phyloP scores from a whole-genome alignment of 2,329 filamentous ascomycete species.

The Orbilia quercus region DNA sequence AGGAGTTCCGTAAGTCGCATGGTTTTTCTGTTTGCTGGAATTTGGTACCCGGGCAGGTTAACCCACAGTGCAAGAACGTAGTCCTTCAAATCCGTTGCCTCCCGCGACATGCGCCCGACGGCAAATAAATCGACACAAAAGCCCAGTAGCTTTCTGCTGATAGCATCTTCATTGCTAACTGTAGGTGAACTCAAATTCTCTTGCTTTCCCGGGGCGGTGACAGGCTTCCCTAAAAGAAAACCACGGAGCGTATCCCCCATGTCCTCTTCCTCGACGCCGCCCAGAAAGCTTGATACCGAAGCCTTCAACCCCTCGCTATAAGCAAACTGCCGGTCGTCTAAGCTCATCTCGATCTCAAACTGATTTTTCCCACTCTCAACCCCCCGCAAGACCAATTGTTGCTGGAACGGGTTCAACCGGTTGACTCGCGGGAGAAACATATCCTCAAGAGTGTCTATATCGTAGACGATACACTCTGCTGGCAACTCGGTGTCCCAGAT shows the following conservation, averaged over 20 bases:
- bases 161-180: background rate
- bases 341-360: background rate
- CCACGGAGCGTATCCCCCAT: background rate
- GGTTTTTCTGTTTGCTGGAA: background rate
- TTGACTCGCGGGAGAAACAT: background rate
- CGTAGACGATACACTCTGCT: background rate
- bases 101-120: conserved; percentile 1
- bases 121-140: conserved; percentile 11
- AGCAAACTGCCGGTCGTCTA: background rate
- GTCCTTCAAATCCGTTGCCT: conserved; percentile 6
- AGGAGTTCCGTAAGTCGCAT: background rate
- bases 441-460: background rate
- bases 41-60: background rate
- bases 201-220: background rate
- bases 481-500: conserved; percentile 7
- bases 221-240: background rate
- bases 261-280: background rate
- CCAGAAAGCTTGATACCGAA: conserved; percentile 3
- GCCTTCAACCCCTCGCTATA: conserved; percentile 1
- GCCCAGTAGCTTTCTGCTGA: background rate
- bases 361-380: background rate
- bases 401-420: background rate
- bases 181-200: background rate
- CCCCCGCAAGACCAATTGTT: conserved; percentile 2
- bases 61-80: conserved; percentile 19